These are phyloP conservation scores for Phytophthora lateralis DNA, from an alignment of 352 stramenopile genomes.

Conservation along the genomic window DNA sequence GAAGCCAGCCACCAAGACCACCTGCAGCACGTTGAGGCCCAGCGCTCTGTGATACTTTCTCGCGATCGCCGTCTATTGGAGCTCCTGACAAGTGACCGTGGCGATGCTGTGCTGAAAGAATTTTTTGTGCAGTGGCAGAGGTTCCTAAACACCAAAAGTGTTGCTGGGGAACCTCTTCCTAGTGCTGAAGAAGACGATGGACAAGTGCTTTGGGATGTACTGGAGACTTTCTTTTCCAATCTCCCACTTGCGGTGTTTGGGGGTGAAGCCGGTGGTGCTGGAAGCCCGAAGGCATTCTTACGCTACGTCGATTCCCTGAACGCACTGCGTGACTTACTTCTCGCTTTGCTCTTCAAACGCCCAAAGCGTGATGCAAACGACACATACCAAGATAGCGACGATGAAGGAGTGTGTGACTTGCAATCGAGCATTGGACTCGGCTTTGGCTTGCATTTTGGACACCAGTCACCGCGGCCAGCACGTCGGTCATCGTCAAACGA, in stretches of 20 bases:
- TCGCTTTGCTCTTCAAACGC: slow-evolving; percentile 55
- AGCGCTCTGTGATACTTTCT: slow-evolving; percentile 10
- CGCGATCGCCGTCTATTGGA: slow-evolving; percentile 49
- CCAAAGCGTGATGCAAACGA: slow-evolving; percentile 5
- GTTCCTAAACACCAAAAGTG: slow-evolving; percentile 13
- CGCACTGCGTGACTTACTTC: slow-evolving; percentile 57
- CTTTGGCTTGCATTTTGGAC: slow-evolving; percentile 29
- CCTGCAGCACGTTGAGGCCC: slow-evolving; percentile 3
- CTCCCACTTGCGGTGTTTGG: slow-evolving; percentile 61
- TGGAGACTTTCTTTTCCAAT: slow-evolving; percentile 71
- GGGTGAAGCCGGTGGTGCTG: slow-evolving; percentile 36
- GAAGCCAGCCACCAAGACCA: slow-evolving; percentile 12
- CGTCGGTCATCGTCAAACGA: background rate
- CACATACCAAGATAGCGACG: slow-evolving; percentile 29
- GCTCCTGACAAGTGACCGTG: slow-evolving; percentile 71
- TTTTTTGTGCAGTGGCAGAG: slow-evolving; percentile 64
- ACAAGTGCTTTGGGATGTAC: slow-evolving; percentile 53
- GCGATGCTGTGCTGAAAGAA: slow-evolving; percentile 61
- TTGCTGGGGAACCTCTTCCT: background rate
- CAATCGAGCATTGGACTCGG: slow-evolving; percentile 32
- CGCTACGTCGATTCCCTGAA: slow-evolving; percentile 64
- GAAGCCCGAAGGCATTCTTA: slow-evolving; percentile 47
- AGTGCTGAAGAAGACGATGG: slow-evolving; percentile 26
- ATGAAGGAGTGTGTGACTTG: slow-evolving; percentile 10
- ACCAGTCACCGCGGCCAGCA: slow-evolving; percentile 3